Evolutionary conservation across 2,329 filamentous ascomycete species (phyloP).

Genomic region (Neoascochyta sp.): DNA sequence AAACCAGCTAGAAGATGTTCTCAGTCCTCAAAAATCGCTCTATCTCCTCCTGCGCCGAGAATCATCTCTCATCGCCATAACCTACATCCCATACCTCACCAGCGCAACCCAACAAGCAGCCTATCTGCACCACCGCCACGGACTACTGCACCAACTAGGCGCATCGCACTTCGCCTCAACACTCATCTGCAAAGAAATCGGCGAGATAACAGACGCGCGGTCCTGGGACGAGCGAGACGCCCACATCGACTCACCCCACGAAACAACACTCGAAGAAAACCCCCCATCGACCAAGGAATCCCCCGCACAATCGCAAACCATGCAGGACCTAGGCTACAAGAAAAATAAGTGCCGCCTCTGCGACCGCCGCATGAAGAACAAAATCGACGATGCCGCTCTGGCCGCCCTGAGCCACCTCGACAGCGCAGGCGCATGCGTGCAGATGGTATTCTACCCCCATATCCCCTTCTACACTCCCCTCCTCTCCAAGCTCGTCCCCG

Average conservation of each 20-base stretch:
- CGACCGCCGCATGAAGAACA: conserved; percentile 33
- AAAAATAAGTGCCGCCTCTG: conserved; percentile 29
- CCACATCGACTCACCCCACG: neutral
- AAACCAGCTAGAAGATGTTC: conserved; percentile 13
- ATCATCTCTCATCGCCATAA: conserved; percentile 14
- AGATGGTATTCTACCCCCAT: conserved; percentile 14
- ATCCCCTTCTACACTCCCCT: neutral
- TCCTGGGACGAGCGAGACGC: conserved; percentile 24
- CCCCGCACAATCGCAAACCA: neutral
- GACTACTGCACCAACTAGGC: conserved; percentile 13
- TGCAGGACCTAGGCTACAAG: conserved; percentile 18
- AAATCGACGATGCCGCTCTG: conserved; percentile 15
- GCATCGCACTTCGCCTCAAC: conserved; percentile 11
- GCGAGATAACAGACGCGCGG: conserved; percentile 22
- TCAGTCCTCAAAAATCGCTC: conserved; percentile 12
- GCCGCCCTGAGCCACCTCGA: conserved; percentile 14
- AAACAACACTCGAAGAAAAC: neutral
- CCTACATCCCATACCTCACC: conserved; percentile 23
- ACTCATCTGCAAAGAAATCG: conserved; percentile 28
- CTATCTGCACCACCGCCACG: conserved; percentile 12
- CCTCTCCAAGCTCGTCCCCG: no score
- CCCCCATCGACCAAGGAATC: neutral
- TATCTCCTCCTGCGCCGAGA: conserved; percentile 21
- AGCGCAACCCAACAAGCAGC: conserved; percentile 3
- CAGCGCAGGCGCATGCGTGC: conserved; percentile 12